Conservation (phyloP, 164 flowering plant genomes). For the Vitis rotundifolia region DNA sequence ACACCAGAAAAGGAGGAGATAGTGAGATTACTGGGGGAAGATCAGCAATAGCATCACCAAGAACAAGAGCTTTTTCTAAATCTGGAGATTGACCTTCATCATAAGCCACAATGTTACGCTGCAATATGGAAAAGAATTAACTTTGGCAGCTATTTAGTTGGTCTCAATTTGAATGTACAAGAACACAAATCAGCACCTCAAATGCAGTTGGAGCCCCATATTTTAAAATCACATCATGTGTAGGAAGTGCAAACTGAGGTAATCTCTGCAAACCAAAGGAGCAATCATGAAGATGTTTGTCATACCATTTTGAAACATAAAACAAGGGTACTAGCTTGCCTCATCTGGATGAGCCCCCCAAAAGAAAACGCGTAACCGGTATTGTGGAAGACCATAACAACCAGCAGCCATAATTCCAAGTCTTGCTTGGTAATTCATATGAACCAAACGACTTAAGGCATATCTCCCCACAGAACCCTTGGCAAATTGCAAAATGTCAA, state of each 20-base stretch:
- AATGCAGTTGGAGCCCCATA: slow-evolving; percentile 54
- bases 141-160: not conserved
- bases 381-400: slow-evolving; percentile 70
- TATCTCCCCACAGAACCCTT: slow-evolving; percentile 52
- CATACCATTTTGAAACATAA: slow-evolving; percentile 1
- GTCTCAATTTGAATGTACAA: not conserved
- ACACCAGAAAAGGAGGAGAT: slow-evolving; percentile 3
- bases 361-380: slow-evolving; percentile 53
- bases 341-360: slow-evolving; percentile 57
- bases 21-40: slow-evolving; percentile 48
- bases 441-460: slow-evolving; percentile 57
- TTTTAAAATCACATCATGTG: slow-evolving; percentile 46
- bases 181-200: slow-evolving; percentile 35
- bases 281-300: not conserved
- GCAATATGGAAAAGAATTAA: slow-evolving; percentile 12
- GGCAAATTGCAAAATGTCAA: slow-evolving; percentile 54
- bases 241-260: slow-evolving; percentile 63
- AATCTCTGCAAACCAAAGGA: slow-evolving; percentile 37
- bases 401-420: slow-evolving; percentile 73
- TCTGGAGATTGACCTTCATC: slow-evolving; percentile 51
- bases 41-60: slow-evolving; percentile 61
- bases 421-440: slow-evolving; percentile 63
- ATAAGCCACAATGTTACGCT: slow-evolving; percentile 61
- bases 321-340: slow-evolving; percentile 30
- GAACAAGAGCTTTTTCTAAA: slow-evolving; percentile 43